Evolutionary conservation across 371 early-diverging fungal species (phyloP), one percentile per base, ranked within the genome.

Genomic region (Haplosporangium sp.): DNA sequence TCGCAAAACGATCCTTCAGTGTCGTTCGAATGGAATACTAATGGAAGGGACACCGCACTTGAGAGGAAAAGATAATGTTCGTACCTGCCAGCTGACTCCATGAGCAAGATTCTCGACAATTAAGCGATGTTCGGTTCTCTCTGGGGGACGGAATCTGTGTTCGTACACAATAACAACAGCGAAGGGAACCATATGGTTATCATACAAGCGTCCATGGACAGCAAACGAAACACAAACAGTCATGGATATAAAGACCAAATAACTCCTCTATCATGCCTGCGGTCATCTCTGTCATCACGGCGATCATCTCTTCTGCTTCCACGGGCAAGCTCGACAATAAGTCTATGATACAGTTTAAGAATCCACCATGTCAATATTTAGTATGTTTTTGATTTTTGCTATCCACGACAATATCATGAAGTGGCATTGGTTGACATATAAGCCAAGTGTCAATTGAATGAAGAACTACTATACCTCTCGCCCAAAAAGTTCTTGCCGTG

Each of bases 41-140:
- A 11, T 37, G 20, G 37, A 51, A 13, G 38, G 50, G 41, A 21
- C 8, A 48, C 47, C 62, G 43, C 38, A 40, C 73, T 67, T 67
- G 67, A 62, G 46, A 8, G 10, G 59, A 64, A 64, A 56, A 80
- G 61, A 79, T 79, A 55, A 63, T 72, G 76, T 80, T 76, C 88
- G 82, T 91, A 93, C 93, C 92, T 93, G 93, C 93, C 93, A 93
- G 86, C 85, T 90, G 75, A 88, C 87, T 65, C 91, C 87, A 53
- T 89, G 83, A 66, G 93, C 86, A 61, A 93, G 85, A 72, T 89
- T 89, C 59, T 91, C 91, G 53, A 93, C 87, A 69, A 90, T 85
- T 63, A 93, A 77, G 52, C 93, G 87, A 62, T 92, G 84, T 52
- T 85, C 86, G 59, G 90, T 85, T 64, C 85, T 73, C 65, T 81